A percentile compares a stretch with the other conserved stretches of the same genome.
Conservation (phyloP, 495 filamentous ascomycete genomes). For the Eremomyces bilateralis region DNA sequence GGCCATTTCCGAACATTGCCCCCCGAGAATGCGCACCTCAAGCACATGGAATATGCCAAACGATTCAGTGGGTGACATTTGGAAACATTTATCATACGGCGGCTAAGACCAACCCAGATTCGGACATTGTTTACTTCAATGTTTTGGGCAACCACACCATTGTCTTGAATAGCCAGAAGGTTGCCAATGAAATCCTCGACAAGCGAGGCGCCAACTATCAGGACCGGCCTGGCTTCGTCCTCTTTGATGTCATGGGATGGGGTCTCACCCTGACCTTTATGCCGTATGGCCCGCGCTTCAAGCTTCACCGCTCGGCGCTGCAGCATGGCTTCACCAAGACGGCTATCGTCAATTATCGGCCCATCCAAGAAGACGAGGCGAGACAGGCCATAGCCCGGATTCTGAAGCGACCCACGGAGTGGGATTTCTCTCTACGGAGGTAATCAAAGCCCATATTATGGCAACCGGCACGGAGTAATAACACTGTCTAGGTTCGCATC, state of each 20-base stretch:
- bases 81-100: no score
- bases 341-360: constrained; percentile 2
- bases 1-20: no score
- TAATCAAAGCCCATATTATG: no score
- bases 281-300: constrained; percentile 24
- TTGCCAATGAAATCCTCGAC: constrained; percentile 23
- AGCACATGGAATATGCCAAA: no score
- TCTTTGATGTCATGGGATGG: constrained; percentile 20
- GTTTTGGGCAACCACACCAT: constrained; percentile 23
- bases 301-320: constrained; percentile 23
- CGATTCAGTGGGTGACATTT: no score
- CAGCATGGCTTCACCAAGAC: constrained; percentile 10
- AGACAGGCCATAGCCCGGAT: background rate
- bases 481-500: constrained; percentile 15
- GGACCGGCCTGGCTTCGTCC: constrained; percentile 25
- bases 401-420: constrained; percentile 1
- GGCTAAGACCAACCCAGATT: no score
- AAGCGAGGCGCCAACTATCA: constrained; percentile 23
- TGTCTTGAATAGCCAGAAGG: constrained; percentile 21
- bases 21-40: no score
- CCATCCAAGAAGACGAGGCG: constrained; percentile 4
- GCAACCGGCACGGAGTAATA: no score
- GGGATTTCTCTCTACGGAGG: constrained; percentile 2
- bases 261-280: constrained; percentile 20
- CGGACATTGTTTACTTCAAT: no score